Conservation (phyloP, 768 basidiomycete species). For the Steccherinum ochraceum region DNA sequence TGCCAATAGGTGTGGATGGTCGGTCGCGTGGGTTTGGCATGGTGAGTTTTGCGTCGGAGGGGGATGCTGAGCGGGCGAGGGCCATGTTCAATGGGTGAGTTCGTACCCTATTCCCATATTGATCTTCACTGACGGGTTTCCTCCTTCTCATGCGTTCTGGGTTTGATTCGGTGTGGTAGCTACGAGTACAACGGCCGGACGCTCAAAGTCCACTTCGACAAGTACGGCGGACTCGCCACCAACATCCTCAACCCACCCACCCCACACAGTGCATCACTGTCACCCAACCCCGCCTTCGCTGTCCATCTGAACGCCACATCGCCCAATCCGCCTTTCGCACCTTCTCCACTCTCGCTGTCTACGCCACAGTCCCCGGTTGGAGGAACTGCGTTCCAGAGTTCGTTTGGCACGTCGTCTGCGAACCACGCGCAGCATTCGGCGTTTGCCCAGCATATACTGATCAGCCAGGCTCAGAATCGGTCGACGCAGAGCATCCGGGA, state of each 20-base stretch:
- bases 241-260: background rate
- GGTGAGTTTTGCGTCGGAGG: constrained; percentile 77
- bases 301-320: background rate
- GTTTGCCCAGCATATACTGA: constrained; percentile 11
- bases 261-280: background rate
- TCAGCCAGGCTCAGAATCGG: background rate
- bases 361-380: constrained; percentile 16
- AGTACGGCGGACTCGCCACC: constrained; percentile 39
- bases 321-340: background rate
- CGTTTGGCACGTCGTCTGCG: background rate
- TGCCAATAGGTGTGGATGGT: constrained; percentile 49
- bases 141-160: background rate
- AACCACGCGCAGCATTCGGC: constrained; percentile 2
- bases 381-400: background rate
- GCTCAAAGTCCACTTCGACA: constrained; percentile 90
- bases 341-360: constrained; percentile 20
- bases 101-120: too few relatives aligned
- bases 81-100: constrained; percentile 87
- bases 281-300: background rate
- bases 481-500: background rate
- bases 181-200: constrained; percentile 84
- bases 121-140: background rate
- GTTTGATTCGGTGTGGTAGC: constrained; percentile 32
- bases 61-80: constrained; percentile 80
- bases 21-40: constrained; percentile 91